Conservation (phyloP, 768 basidiomycete species). For the Tylopilus rubrobrunneus region DNA sequence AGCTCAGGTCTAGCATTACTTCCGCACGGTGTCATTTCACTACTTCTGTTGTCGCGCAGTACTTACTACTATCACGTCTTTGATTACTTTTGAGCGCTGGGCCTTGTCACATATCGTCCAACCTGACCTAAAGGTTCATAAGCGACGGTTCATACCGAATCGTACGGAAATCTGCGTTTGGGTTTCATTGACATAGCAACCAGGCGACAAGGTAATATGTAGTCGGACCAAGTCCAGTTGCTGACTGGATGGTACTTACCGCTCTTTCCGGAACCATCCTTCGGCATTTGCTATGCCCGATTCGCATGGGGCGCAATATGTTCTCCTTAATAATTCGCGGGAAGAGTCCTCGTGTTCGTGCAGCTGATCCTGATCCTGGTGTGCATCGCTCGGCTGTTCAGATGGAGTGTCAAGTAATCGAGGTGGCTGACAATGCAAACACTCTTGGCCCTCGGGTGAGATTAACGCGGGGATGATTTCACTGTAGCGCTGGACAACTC, state of each 20-base stretch:
- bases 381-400: too few relatives aligned
- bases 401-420: too few relatives aligned
- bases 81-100: not conserved
- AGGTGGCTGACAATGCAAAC: too few relatives aligned
- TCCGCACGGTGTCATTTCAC: not conserved
- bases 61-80: not conserved
- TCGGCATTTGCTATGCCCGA: not conserved
- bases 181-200: not conserved
- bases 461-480: too few relatives aligned
- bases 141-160: not conserved
- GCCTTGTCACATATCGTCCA: not conserved
- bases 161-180: not conserved
- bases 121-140: too few relatives aligned
- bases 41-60: not conserved
- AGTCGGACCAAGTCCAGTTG: too few relatives aligned
- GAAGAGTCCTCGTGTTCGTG: too few relatives aligned
- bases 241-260: not conserved
- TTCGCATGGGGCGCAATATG: not conserved
- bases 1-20: not conserved
- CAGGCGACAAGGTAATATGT: not conserved
- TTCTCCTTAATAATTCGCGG: too few relatives aligned
- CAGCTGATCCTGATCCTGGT: too few relatives aligned
- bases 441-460: too few relatives aligned
- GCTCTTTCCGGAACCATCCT: not conserved
- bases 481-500: too few relatives aligned